Base-by-base conservation (phyloP, 2,329 filamentous ascomycete genomes). In the Coniosporium tulheliwenetii region DNA sequence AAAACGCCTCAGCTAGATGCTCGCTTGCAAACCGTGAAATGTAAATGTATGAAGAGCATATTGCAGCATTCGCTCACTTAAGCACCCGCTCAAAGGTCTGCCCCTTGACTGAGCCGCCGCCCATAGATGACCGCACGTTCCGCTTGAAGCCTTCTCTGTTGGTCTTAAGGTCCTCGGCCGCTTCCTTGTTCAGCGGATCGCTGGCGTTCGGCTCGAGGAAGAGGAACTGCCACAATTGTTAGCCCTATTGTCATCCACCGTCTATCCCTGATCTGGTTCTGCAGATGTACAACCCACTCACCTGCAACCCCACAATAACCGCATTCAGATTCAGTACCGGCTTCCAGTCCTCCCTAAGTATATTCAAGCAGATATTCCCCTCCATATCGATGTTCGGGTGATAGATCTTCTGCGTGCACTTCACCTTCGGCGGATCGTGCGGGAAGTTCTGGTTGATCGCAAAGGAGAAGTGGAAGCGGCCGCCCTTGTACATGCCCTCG, bases 361-460 rank as follows among this genome's bases (percentile, higher is more conserved):
- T 98, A 61, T 98, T 98, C 55, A 98, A 66, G 67, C 91, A 98
- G 47, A 98, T 87, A 58, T 98, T 98, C 51, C 91, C 91, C 59
- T 96, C 85, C 34, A 94, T 73, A 56, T 98, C 91, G 58, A 98
- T 98, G 63, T 98, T 98, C 5, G 91, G 91, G 60, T 98, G 91
- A 66, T 98, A 98, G 53, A 98, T 96, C 71, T 94, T 96, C 65
- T 98, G 85, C 51, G 79, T 82, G 66, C 91, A 96, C 56, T 84
- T 91, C 52, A 98, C 91, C 65, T 96, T 96, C 14, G 91, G 91
- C 47, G 91, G 87, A 60, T 96, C 87, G 65, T 96, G 91, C 0
- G 91, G 91, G 64, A 94, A 98, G 66, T 83, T 91, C 57, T 89
- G 83, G 62, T 85, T 86, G 66, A 98, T 93, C 47, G 76, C 75